Base-by-base conservation (phyloP, 2,329 filamentous ascomycete genomes). In the Claviceps maximensis region DNA sequence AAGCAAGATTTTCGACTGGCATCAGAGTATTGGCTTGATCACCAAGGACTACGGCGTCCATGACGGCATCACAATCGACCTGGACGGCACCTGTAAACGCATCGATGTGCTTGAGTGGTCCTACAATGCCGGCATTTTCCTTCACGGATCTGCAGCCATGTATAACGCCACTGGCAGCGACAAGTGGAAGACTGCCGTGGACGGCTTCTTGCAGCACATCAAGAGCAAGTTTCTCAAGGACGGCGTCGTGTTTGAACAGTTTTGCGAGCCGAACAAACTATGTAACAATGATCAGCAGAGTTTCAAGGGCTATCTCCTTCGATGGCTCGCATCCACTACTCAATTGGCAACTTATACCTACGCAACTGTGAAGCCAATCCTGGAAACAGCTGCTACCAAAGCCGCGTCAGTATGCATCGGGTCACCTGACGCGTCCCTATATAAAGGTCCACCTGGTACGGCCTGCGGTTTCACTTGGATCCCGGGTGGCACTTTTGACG, bases 281-380 rank as follows among this genome's bases (percentile, higher is more conserved):
- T 90, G 86, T 73, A 79, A 87, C 69, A 74, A 74, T 57, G 85
- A 89, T 65, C 84, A 89, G 69, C 77, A 77, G 61, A 81, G 76
- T 48, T 89, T 89, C 79, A 89, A 89, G 69, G 85, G 83, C 12
- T 89, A 87, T 65, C 72, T 88, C 27, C 69, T 79, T 27, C 82
- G 86, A 46, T 89, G 83, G 79, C 67, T 84, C 63, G 74, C 79
- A 1, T 70, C 69, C 19, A 76, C 78, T 1, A 67, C 74, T 7
- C 74, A 78, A 62, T 63, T 83, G 60, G 79, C 76, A 1, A 76
- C 80, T 1, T 71, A 73, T 57, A 78, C 74, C 1, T 70, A 67
- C 55, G 66, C 72, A 49, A 67, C 62, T 4, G 75, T 84, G 56
- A 69, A 71, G 60, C 70, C 73, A 5, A 67, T 80, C n/a, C 65